These are phyloP conservation scores for Barnettozyma wickerhamii DNA, from an alignment of 805 yeast species.

Conservation along the genomic window DNA sequence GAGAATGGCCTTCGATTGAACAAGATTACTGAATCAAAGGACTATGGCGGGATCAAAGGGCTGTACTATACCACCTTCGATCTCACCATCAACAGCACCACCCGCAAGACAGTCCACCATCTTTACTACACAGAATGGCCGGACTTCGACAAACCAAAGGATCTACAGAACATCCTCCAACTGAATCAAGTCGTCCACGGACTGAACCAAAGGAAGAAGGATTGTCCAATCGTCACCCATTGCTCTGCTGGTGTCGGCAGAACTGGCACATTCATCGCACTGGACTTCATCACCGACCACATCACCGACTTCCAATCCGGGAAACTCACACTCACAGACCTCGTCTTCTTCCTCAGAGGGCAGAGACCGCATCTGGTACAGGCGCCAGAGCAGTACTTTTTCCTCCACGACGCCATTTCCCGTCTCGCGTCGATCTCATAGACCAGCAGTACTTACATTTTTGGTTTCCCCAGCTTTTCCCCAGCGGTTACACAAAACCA, in stretches of 20 bases:
- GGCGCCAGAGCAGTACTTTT: constrained; percentile 40
- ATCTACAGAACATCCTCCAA: constrained; percentile 29
- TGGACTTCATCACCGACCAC: constrained; percentile 35
- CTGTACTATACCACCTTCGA: constrained; percentile 17
- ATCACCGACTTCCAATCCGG: neutral
- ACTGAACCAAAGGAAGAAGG: constrained; percentile 16
- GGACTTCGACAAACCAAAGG: constrained; percentile 66
- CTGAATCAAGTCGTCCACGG: constrained; percentile 28
- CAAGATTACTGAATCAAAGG: neutral
- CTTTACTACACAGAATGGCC: constrained; percentile 77
- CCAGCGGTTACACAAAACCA: constrained; percentile 1
- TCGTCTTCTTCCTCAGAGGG: constrained; percentile 37
- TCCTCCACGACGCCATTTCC: constrained; percentile 36
- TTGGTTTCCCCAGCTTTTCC: too few relatives aligned
- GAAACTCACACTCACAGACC: constrained; percentile 10
- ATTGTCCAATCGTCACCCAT: constrained; percentile 62
- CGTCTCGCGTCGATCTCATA: neutral
- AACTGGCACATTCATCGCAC: constrained; percentile 80
- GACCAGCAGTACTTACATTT: too few relatives aligned
- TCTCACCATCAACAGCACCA: constrained; percentile 30
- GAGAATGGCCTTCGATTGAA: constrained; percentile 3
- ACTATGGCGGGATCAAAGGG: constrained; percentile 16
- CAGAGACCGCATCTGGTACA: constrained; percentile 49
- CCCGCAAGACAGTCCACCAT: constrained; percentile 44
- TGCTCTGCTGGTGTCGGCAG: constrained; percentile 98